Percentiles rank a stretch among this genome's conserved stretches.
phyloP scores from a whole-genome alignment of 306 rosid genomes.

The Glycine soja region DNA sequence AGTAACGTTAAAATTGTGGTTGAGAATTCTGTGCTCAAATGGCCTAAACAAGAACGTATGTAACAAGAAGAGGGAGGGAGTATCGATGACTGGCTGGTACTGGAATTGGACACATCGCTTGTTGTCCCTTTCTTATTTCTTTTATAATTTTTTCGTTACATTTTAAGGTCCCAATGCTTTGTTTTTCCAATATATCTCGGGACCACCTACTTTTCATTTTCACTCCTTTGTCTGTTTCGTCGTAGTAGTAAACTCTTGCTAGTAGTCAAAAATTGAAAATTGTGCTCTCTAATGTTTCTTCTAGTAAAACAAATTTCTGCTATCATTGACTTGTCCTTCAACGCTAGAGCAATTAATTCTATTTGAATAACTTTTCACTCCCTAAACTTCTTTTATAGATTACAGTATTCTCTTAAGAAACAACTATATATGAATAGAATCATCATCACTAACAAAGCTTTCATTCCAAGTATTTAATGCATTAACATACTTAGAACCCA shows the following conservation, averaged over 20 bases:
- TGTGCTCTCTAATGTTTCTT: not conserved
- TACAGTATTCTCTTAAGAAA: no score
- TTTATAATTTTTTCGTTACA: constrained; percentile 43
- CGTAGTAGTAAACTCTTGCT: not conserved
- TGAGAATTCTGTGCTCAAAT: constrained; percentile 42
- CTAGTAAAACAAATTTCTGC: not conserved
- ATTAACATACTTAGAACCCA: no score
- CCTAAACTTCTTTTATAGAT: no score
- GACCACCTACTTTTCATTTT: constrained; percentile 46
- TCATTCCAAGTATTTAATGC: no score
- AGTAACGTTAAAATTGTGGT: constrained; percentile 37
- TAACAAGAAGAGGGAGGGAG: constrained; percentile 48
- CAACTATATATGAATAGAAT: no score
- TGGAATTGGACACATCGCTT: constrained; percentile 70
- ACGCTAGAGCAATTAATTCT: not conserved
- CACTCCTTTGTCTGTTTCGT: constrained; percentile 29
- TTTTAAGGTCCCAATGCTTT: constrained; percentile 22
- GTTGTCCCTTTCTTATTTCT: constrained; percentile 44
- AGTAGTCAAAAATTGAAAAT: not conserved
- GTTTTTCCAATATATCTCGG: constrained; percentile 35
- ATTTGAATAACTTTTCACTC: not conserved
- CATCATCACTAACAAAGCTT: no score
- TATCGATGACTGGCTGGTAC: constrained; percentile 56
- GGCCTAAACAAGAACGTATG: constrained; percentile 39
- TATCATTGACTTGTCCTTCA: constrained; percentile 4